These are phyloP conservation scores for Penicillium ucsense DNA, from an alignment of 495 filamentous ascomycete genomes.

Conservation along the genomic window DNA sequence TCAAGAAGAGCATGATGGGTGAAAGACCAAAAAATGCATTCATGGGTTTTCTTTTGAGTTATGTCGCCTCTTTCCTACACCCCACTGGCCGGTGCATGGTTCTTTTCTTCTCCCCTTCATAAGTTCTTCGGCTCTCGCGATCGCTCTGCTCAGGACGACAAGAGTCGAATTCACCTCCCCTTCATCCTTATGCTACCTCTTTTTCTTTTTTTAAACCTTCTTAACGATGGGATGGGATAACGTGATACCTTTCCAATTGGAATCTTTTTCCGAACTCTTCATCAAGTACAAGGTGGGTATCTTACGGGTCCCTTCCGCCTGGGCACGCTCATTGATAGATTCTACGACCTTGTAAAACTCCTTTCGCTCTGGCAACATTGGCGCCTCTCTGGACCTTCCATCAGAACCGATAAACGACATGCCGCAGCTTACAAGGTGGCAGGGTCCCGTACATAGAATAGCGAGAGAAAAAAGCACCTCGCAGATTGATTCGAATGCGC, in stretches of 20 bases:
- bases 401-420: too few relatives aligned
- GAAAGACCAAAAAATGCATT: conserved; percentile 29
- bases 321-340: too few relatives aligned
- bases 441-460: too few relatives aligned
- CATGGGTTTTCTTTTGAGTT: conserved; percentile 24
- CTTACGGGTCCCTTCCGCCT: too few relatives aligned
- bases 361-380: too few relatives aligned
- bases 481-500: too few relatives aligned
- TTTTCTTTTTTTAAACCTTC: conserved; percentile 16
- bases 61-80: conserved; percentile 15
- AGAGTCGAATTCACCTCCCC: conserved; percentile 15
- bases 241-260: conserved; percentile 25
- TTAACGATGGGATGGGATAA: conserved; percentile 23
- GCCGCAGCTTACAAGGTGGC: too few relatives aligned
- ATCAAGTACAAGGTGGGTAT: neutral
- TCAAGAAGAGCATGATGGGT: conserved; percentile 21
- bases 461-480: too few relatives aligned
- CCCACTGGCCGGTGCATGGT: conserved; percentile 16
- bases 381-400: too few relatives aligned
- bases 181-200: conserved; percentile 4
- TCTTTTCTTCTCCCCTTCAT: conserved; percentile 4
- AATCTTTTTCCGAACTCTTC: conserved; percentile 13
- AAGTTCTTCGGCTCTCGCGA: conserved; percentile 1
- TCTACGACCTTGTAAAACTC: too few relatives aligned
- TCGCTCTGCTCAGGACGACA: conserved; percentile 12